These are phyloP conservation scores for Monosporascus sp. DNA, from an alignment of 2,329 filamentous ascomycete genomes.

Conservation along the genomic window DNA sequence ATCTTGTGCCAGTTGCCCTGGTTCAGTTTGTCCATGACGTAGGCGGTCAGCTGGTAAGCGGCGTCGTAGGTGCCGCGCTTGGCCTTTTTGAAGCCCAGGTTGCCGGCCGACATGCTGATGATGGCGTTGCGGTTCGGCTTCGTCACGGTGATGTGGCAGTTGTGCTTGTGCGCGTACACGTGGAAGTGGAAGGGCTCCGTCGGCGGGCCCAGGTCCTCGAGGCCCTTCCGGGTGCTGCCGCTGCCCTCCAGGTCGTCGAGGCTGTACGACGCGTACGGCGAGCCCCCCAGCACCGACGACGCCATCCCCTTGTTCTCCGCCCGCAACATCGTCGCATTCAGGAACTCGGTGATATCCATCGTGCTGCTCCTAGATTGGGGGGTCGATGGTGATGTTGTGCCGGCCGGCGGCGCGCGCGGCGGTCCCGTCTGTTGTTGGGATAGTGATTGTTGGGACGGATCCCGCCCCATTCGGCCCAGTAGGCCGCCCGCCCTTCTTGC, in stretches of 20 bases:
- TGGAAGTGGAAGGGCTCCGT: slow-evolving; percentile 77
- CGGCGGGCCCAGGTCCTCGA: slow-evolving; percentile 29
- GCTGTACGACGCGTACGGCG: slow-evolving; percentile 13
- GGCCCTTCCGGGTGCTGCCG: slow-evolving; percentile 15
- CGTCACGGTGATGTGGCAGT: slow-evolving; percentile 88
- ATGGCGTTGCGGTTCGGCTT: slow-evolving; percentile 75
- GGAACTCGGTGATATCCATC: not conserved
- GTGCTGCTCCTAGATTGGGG: not conserved
- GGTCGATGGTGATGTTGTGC: not conserved
- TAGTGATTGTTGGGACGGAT: not conserved
- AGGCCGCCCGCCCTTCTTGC: slow-evolving; percentile 16
- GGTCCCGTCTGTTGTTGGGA: slow-evolving; percentile 1
- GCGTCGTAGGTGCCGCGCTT: slow-evolving; percentile 81
- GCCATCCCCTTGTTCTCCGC: not conserved
- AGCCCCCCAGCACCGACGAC: slow-evolving; percentile 11
- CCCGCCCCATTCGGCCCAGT: not conserved
- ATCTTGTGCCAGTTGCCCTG: slow-evolving; percentile 72
- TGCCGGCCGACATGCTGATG: slow-evolving; percentile 74
- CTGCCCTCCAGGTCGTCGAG: slow-evolving; percentile 14
- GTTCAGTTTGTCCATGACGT: slow-evolving; percentile 77
- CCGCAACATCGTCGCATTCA: not conserved
- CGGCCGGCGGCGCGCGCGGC: not conserved
- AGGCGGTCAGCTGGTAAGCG: slow-evolving; percentile 82
- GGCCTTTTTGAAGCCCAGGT: slow-evolving; percentile 85
- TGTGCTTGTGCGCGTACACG: slow-evolving; percentile 84